Conservation (phyloP, 1,284 basidiomycete genomes). For the Puccinia hordei region DNA sequence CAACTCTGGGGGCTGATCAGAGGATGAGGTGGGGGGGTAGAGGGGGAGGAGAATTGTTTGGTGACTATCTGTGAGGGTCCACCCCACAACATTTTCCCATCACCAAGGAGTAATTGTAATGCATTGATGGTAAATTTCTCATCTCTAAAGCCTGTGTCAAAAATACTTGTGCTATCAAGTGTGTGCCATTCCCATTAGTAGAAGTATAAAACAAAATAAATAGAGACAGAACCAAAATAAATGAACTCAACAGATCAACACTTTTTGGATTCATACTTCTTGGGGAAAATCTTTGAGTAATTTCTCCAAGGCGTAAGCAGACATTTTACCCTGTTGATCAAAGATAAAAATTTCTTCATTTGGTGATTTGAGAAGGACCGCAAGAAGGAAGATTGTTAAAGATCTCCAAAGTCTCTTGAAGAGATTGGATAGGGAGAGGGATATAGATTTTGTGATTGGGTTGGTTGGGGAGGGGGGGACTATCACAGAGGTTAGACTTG, state of each 20-base stretch:
- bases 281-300: constrained; percentile 77
- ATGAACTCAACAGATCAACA: constrained; percentile 71
- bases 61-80: too few relatives aligned
- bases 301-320: constrained; percentile 92
- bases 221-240: too few relatives aligned
- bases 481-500: constrained; percentile 26
- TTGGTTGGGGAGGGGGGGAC: neutral
- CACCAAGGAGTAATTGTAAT: constrained; percentile 92
- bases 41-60: too few relatives aligned
- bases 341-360: constrained; percentile 91
- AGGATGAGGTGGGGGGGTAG: too few relatives aligned
- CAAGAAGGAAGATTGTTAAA: constrained; percentile 71
- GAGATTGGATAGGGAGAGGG: constrained; percentile 19
- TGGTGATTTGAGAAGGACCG: constrained; percentile 68
- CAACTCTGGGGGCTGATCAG: too few relatives aligned
- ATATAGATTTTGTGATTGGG: neutral
- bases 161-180: constrained; percentile 75
- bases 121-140: constrained; percentile 77
- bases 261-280: constrained; percentile 82
- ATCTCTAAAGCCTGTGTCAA: constrained; percentile 79
- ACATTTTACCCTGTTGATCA: constrained; percentile 88
- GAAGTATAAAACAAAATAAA: too few relatives aligned
- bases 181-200: too few relatives aligned
- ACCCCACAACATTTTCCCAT: constrained; percentile 97
- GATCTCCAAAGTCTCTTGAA: constrained; percentile 64